Conservation (phyloP, 192 early-diverging fungal species). For the Phycomyces blakesleeanus region DNA sequence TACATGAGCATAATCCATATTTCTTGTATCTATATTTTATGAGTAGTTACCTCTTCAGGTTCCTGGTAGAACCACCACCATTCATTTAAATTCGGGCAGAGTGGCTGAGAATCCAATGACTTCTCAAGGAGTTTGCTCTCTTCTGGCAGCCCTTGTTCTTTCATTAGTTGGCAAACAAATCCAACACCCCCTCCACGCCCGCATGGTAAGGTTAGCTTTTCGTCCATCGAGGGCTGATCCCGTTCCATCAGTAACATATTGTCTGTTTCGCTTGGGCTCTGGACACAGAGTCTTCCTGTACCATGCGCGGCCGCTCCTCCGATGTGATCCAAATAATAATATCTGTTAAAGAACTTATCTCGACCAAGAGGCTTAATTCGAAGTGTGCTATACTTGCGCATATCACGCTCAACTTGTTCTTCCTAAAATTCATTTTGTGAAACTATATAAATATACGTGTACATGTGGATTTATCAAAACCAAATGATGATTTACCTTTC, state of each 20-base stretch:
- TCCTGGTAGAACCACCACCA: constrained; percentile 35
- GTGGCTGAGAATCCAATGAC: constrained; percentile 1
- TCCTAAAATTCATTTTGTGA: constrained; percentile 33
- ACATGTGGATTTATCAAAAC: neutral
- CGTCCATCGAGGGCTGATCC: constrained; percentile 9
- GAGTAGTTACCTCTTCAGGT: constrained; percentile 23
- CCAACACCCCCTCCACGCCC: constrained; percentile 28
- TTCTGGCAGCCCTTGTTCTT: constrained; percentile 16
- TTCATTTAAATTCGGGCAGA: constrained; percentile 7
- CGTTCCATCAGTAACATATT: constrained; percentile 46
- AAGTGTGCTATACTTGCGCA: constrained; percentile 57
- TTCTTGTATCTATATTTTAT: constrained; percentile 15
- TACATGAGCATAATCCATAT: neutral
- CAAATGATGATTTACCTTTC: constrained; percentile 23
- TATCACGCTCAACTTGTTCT: constrained; percentile 69
- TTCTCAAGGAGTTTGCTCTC: constrained; percentile 19
- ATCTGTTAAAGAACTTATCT: constrained; percentile 84
- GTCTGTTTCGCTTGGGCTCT: constrained; percentile 48
- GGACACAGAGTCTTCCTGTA: constrained; percentile 59
- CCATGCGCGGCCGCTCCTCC: constrained; percentile 52
- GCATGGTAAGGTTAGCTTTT: constrained; percentile 25
- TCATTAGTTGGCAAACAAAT: constrained; percentile 23
- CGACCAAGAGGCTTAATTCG: constrained; percentile 71
- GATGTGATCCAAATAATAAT: constrained; percentile 88
- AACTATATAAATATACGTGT: neutral